Conservation (phyloP, 768 basidiomycete species). For the Psilocybe azurescens region DNA sequence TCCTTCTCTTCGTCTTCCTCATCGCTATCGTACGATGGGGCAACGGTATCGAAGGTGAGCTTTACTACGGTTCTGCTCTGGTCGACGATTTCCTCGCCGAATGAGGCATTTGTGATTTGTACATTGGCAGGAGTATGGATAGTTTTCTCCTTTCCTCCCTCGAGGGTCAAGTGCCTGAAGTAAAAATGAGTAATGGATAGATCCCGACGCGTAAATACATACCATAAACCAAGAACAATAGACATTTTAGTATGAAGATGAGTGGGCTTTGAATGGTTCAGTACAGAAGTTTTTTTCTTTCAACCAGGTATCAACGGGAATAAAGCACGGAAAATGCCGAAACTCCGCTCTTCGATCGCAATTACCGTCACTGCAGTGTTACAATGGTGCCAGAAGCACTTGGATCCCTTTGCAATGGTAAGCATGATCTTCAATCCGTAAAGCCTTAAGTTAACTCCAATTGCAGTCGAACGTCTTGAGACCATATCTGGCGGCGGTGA, state of each 20-base stretch:
- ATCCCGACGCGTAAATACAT: conserved; percentile 36
- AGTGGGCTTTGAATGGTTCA: conserved; percentile 21
- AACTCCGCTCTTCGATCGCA: conserved; percentile 47
- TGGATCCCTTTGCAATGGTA: conserved; percentile 48
- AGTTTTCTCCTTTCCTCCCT: conserved; percentile 60
- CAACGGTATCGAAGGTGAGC: conserved; percentile 55
- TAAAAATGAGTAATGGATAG: conserved; percentile 8
- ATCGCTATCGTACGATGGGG: conserved; percentile 44
- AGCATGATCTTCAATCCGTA: conserved; percentile 25
- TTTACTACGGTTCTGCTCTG: conserved; percentile 70
- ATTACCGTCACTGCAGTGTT: not conserved
- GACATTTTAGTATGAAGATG: conserved; percentile 46
- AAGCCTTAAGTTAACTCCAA: not conserved
- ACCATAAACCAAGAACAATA: conserved; percentile 74
- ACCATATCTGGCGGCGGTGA: conserved; percentile 94
- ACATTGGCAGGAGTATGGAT: conserved; percentile 71
- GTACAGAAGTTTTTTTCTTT: conserved; percentile 23
- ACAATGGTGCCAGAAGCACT: not conserved
- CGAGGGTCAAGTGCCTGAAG: conserved; percentile 64
- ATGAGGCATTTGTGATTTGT: conserved; percentile 81
- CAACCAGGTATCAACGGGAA: conserved; percentile 19
- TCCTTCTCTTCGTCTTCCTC: conserved; percentile 50
- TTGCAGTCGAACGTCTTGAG: conserved; percentile 90
- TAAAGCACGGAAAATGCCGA: conserved; percentile 31
- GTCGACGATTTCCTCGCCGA: conserved; percentile 76